Evolutionary conservation across 1,284 basidiomycete species (phyloP).

Genomic region (Ceratobasidium sp.): DNA sequence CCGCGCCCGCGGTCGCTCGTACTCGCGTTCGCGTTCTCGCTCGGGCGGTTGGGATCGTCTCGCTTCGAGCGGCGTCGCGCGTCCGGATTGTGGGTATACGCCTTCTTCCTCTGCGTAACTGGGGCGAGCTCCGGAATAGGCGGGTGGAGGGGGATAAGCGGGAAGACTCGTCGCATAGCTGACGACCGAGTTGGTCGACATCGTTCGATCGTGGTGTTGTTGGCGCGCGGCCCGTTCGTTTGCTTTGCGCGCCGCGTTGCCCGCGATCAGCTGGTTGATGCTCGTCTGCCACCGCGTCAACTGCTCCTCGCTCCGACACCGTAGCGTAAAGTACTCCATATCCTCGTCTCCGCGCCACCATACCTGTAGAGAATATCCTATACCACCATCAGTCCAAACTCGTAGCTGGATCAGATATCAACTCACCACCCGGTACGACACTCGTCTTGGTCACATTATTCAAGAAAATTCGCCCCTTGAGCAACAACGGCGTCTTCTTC

Average conservation of each 20-base stretch:
- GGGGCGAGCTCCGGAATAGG: slow-evolving; percentile 64
- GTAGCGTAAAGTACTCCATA: slow-evolving; percentile 93
- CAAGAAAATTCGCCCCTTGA: slow-evolving; percentile 98
- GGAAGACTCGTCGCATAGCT: slow-evolving; percentile 47
- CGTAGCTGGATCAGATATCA: background rate
- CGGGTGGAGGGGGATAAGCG: slow-evolving; percentile 38
- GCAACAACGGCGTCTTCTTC: slow-evolving; percentile 83
- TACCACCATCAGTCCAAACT: slow-evolving; percentile 45
- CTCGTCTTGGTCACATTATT: slow-evolving; percentile 92
- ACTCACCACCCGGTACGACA: slow-evolving; percentile 56
- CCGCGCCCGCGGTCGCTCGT: slow-evolving; percentile 74
- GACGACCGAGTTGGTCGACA: slow-evolving; percentile 42
- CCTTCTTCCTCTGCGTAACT: slow-evolving; percentile 64
- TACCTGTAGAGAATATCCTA: slow-evolving; percentile 73
- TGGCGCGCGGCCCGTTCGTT: slow-evolving; percentile 50
- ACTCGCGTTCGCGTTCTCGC: slow-evolving; percentile 62
- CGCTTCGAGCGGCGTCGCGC: slow-evolving; percentile 76
- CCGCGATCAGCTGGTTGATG: slow-evolving; percentile 87
- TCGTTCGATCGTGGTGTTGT: slow-evolving; percentile 41
- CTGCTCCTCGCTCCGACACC: slow-evolving; percentile 94
- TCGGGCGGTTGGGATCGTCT: slow-evolving; percentile 70
- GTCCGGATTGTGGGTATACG: slow-evolving; percentile 65
- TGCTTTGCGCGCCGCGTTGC: slow-evolving; percentile 45
- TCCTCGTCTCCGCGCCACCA: slow-evolving; percentile 96
- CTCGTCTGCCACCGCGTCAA: slow-evolving; percentile 92